Percentiles rank a stretch among this genome's conserved stretches.
These are phyloP conservation scores for Byssochlamys sp. DNA, from an alignment of 2,329 filamentous ascomycete genomes.

Conservation along the genomic window DNA sequence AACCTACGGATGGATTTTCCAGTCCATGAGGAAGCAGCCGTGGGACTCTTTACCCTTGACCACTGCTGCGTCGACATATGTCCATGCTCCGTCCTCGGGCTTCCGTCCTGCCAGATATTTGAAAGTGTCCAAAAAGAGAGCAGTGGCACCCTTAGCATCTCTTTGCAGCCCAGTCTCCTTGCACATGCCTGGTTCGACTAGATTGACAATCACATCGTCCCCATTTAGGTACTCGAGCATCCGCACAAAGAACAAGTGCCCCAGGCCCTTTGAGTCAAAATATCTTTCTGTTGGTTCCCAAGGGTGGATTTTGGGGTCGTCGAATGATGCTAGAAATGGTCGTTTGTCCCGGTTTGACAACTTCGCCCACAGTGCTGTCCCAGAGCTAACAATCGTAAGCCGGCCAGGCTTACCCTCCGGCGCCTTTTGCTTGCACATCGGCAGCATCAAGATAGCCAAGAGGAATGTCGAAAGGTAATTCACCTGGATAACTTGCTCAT, in stretches of 20 bases:
- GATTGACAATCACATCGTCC: conserved; percentile 37
- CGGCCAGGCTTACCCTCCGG: conserved; percentile 5
- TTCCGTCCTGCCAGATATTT: neutral
- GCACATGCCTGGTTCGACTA: conserved; percentile 38
- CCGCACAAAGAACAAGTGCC: conserved; percentile 28
- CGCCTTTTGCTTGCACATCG: conserved; percentile 13
- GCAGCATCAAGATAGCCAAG: conserved; percentile 12
- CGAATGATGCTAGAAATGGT: conserved; percentile 20
- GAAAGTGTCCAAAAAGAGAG: neutral
- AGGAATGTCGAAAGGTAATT: conserved; percentile 16
- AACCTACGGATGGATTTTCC: conserved; percentile 27
- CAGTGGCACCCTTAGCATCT: neutral
- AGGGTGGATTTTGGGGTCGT: neutral
- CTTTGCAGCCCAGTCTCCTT: conserved; percentile 32
- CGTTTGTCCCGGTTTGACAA: conserved; percentile 7
- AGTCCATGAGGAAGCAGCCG: conserved; percentile 43
- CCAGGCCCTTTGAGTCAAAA: neutral
- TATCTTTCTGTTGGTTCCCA: neutral
- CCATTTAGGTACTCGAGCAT: conserved; percentile 29
- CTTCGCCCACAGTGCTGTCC: conserved; percentile 9
- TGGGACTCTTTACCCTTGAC: conserved; percentile 43
- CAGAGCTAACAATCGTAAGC: conserved; percentile 12
- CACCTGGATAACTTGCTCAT: conserved; percentile 29
- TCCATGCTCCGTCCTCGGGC: conserved; percentile 34
- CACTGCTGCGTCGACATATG: conserved; percentile 40